phyloP scores from a whole-genome alignment of 106 monocot species.

The Ottelia alismoides region DNA sequence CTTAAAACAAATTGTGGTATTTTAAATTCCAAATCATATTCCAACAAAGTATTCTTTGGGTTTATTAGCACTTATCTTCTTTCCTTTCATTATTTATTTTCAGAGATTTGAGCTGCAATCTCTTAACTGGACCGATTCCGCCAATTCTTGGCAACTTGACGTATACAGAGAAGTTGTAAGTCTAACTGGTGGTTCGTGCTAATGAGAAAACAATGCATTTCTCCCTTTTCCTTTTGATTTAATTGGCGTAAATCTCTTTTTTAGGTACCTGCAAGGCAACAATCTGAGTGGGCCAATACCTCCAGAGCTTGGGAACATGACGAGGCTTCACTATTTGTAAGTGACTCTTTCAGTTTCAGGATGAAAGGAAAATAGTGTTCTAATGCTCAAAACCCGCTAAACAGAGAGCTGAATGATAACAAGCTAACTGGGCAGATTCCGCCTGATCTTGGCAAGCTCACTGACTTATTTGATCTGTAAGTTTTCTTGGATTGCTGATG shows the following conservation, averaged over 20 bases:
- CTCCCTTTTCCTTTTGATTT: neutral
- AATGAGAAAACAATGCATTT: neutral
- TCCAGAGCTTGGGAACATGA: constrained; percentile 93
- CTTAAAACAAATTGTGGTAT: too few relatives aligned
- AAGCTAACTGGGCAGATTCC: constrained; percentile 65
- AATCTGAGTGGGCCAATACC: constrained; percentile 72
- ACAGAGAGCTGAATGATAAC: constrained; percentile 91
- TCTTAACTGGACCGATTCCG: constrained; percentile 63
- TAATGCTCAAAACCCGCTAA: too few relatives aligned
- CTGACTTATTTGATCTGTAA: constrained; percentile 86
- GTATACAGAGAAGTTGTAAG: constrained; percentile 95
- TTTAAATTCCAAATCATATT: too few relatives aligned
- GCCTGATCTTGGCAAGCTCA: constrained; percentile 81
- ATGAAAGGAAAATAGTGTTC: too few relatives aligned
- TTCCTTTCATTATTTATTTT: constrained; percentile 1
- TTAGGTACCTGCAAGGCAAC: constrained; percentile 85
- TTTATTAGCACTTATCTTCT: neutral
- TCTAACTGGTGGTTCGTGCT: constrained; percentile 1
- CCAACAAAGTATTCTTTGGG: too few relatives aligned
- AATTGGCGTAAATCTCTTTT: too few relatives aligned
- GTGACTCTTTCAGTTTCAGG: too few relatives aligned
- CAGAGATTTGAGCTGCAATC: constrained; percentile 89
- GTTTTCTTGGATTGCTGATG: too few relatives aligned
- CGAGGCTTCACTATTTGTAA: constrained; percentile 82
- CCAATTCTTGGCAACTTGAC: constrained; percentile 92